Conservation (phyloP, 352 stramenopile genomes). For the Pythium monospermum region DNA sequence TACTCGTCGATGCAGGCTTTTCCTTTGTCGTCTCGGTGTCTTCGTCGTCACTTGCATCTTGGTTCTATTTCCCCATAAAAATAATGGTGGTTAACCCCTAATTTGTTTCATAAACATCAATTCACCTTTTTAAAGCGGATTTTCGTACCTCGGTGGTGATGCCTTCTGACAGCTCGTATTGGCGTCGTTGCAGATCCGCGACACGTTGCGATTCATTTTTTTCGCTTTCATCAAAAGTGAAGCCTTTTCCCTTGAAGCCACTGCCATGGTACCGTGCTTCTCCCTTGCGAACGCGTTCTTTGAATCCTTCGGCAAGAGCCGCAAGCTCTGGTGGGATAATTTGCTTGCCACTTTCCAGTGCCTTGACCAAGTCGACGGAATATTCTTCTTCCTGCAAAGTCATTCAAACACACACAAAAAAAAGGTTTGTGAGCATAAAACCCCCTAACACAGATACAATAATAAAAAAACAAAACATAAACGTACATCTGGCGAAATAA, state of each 20-base stretch:
- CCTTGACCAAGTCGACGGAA: conserved; percentile 96
- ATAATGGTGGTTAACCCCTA: not conserved
- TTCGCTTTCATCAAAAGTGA: conserved; percentile 97
- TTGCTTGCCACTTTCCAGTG: conserved; percentile 88
- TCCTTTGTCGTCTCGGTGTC: too few relatives aligned
- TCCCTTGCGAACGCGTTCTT: conserved; percentile 82
- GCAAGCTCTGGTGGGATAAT: conserved; percentile 80
- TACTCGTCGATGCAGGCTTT: too few relatives aligned
- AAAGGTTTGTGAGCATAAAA: too few relatives aligned
- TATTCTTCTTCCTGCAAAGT: conserved; percentile 93
- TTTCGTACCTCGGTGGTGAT: conserved; percentile 71
- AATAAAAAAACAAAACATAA: conserved; percentile 10
- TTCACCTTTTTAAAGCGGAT: too few relatives aligned
- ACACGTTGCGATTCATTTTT: conserved; percentile 94
- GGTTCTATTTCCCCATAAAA: conserved; percentile 26
- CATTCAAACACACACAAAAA: not conserved
- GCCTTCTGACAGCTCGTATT: conserved; percentile 86
- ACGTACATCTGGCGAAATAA: conserved; percentile 94
- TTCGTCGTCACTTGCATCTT: conserved; percentile 50
- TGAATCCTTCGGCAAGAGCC: conserved; percentile 92
- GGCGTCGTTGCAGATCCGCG: conserved; percentile 87
- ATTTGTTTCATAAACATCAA: not conserved
- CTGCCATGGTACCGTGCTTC: conserved; percentile 94
- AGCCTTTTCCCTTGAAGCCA: conserved; percentile 97
- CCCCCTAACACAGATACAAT: too few relatives aligned